A percentile compares a stretch with the other conserved stretches of the same genome.
These are phyloP conservation scores for Paratinospora sagittata DNA, from an alignment of 164 flowering plant genomes.

Conservation along the genomic window DNA sequence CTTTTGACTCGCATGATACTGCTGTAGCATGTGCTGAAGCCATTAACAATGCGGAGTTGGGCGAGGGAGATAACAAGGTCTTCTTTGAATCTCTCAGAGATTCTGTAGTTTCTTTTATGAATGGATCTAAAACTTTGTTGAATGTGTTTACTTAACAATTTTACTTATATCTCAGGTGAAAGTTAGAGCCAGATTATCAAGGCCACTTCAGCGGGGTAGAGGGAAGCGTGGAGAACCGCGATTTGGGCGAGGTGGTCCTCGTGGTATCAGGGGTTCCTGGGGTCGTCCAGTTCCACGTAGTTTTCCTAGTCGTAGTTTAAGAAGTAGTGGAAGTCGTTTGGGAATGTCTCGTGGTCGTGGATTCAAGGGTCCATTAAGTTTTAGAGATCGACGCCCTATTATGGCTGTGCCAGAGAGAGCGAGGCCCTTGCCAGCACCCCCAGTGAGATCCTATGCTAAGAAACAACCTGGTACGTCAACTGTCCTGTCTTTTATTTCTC, in stretches of 20 bases:
- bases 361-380: conserved; percentile 45
- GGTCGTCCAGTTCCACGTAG: conserved; percentile 41
- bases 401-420: conserved; percentile 52
- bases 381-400: conserved; percentile 61
- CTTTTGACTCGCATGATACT: conserved; percentile 83
- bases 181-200: conserved; percentile 88
- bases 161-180: conserved; percentile 49
- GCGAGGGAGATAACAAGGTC: conserved; percentile 90
- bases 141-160: not conserved
- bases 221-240: conserved; percentile 58
- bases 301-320: conserved; percentile 36
- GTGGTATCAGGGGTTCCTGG: conserved; percentile 63
- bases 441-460: conserved; percentile 68
- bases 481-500: not conserved
- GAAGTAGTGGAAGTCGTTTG: conserved; percentile 38
- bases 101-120: not conserved
- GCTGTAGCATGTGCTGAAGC: conserved; percentile 90
- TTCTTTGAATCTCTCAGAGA: not conserved
- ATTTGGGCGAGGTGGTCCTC: conserved; percentile 33
- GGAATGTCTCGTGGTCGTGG: conserved; percentile 38
- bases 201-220: conserved; percentile 82
- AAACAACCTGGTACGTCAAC: conserved; percentile 61
- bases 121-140: not conserved
- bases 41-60: conserved; percentile 85
- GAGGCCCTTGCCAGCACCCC: conserved; percentile 62